Evolutionary conservation across 495 filamentous ascomycete species (phyloP).

Genomic region (Penicillium riverlandense): DNA sequence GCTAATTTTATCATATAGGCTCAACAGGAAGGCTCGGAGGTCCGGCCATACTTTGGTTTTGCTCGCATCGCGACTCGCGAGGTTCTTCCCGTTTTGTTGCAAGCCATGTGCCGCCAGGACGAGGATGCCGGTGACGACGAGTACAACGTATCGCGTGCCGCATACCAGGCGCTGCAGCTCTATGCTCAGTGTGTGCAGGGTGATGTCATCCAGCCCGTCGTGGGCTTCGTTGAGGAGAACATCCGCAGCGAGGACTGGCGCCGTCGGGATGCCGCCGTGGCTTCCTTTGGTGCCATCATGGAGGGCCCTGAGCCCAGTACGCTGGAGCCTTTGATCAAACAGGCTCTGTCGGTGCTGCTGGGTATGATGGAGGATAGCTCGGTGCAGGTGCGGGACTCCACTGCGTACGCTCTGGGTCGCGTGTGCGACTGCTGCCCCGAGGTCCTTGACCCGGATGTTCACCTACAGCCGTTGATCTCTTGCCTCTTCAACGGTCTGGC

Average conservation of each 20-base stretch:
- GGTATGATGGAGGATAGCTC: slow-evolving; percentile 92
- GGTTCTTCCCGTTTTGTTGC: slow-evolving; percentile 84
- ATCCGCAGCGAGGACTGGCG: slow-evolving; percentile 89
- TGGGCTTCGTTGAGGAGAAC: slow-evolving; percentile 85
- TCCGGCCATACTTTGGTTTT: slow-evolving; percentile 89
- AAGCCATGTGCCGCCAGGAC: slow-evolving; percentile 89
- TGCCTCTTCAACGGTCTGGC: slow-evolving; percentile 87
- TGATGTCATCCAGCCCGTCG: slow-evolving; percentile 72
- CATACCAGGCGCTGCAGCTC: slow-evolving; percentile 93
- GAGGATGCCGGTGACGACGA: slow-evolving; percentile 95
- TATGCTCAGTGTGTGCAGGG: slow-evolving; percentile 85
- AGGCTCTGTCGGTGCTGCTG: slow-evolving; percentile 82
- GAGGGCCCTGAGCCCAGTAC: slow-evolving; percentile 88
- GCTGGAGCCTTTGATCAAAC: slow-evolving; percentile 87
- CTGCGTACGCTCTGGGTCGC: slow-evolving; percentile 89
- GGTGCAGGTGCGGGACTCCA: slow-evolving; percentile 91
- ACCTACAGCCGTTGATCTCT: slow-evolving; percentile 74
- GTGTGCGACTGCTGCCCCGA: slow-evolving; percentile 88
- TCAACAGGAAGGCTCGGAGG: slow-evolving; percentile 65
- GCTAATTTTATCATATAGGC: slow-evolving; percentile 20
- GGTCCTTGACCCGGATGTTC: slow-evolving; percentile 73
- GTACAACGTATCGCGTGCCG: slow-evolving; percentile 91
- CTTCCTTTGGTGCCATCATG: slow-evolving; percentile 99
- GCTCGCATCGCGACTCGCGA: slow-evolving; percentile 80
- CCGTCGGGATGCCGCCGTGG: slow-evolving; percentile 86